phyloP scores from a whole-genome alignment of 2,329 filamentous ascomycete genomes.

The Cladosporium sp. region DNA sequence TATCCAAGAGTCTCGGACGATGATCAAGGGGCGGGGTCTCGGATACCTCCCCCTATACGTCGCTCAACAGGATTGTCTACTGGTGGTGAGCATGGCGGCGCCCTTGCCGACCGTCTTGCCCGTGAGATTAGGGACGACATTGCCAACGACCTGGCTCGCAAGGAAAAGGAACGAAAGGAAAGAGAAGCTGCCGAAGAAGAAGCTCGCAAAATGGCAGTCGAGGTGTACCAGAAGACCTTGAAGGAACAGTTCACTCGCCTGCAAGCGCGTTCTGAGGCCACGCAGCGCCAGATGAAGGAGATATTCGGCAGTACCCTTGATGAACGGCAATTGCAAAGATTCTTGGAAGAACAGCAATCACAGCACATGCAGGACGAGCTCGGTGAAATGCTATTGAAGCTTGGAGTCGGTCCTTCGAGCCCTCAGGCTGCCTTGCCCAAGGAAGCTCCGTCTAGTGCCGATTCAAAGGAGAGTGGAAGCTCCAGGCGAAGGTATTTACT shows the following conservation, averaged over 20 bases:
- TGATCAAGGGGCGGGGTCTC: neutral
- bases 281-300: neutral
- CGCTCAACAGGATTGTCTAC: neutral
- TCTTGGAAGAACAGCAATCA: conserved; percentile 3
- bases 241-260: neutral
- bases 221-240: neutral
- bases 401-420: neutral
- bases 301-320: neutral
- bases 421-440: neutral
- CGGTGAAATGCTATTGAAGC: neutral
- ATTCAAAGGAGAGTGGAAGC: neutral
- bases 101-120: neutral
- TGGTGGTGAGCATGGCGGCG: neutral
- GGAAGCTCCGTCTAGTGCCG: too few relatives aligned
- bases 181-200: neutral
- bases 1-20: neutral
- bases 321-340: neutral
- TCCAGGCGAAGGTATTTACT: neutral
- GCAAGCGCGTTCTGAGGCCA: neutral
- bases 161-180: neutral
- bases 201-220: neutral
- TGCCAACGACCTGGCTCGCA: neutral
- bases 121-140: neutral
- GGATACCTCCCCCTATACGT: neutral
- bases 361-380: conserved; percentile 1